Conservation (phyloP, 2,329 filamentous ascomycete species). For the Plenodomus lindquistii region DNA sequence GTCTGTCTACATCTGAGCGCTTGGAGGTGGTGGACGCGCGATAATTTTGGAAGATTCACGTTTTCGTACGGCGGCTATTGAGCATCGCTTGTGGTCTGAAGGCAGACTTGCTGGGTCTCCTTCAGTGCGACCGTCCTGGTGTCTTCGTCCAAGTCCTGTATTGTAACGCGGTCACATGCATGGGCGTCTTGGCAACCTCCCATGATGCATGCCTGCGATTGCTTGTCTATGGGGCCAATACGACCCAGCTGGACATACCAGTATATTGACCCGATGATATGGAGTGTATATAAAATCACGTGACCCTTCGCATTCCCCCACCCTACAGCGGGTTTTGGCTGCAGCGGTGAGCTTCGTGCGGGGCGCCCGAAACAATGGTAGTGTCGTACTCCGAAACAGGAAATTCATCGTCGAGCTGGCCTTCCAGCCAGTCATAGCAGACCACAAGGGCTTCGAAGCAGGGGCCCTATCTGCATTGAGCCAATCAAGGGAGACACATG, state of each 20-base stretch:
- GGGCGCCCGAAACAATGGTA: conserved; percentile 20
- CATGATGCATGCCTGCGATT: background rate
- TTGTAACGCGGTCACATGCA: conserved; percentile 3
- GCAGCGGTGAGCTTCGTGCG: conserved; percentile 26
- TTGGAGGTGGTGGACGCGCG: conserved; percentile 3
- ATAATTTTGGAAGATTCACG: conserved; percentile 18
- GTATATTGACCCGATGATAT: conserved; percentile 10
- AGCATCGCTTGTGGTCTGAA: background rate
- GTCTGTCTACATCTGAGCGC: conserved; percentile 1
- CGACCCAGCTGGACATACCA: conserved; percentile 2
- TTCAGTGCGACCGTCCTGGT: conserved; percentile 7
- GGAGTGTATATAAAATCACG: conserved; percentile 14
- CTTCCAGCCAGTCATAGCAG: conserved; percentile 17
- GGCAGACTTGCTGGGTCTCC: conserved; percentile 1
- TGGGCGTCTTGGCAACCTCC: conserved; percentile 19
- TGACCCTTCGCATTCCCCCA: conserved; percentile 17
- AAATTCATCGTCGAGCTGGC: conserved; percentile 10
- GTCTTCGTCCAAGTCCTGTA: conserved; percentile 6
- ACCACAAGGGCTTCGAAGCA: conserved; percentile 12
- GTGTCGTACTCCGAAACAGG: conserved; percentile 15
- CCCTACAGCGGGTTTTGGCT: conserved; percentile 13
- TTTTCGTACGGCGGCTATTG: conserved; percentile 13
- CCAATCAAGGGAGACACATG: conserved; percentile 15
- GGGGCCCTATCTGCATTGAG: conserved; percentile 15
- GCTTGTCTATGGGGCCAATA: conserved; percentile 6